Conservation (phyloP, 176 grass and related monocot genomes). For the Zea mays region Zm-B73-REFERENCE-NAM-5.0 NC_050096.1:82723501-82724000, state of each 20-base stretch:
- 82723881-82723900: constrained; percentile 75
- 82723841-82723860: not conserved
- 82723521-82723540: constrained; percentile 36
- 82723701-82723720: constrained; percentile 62
- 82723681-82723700: not conserved
- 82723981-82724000: constrained; percentile 98
- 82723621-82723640: no score
- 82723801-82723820: constrained; percentile 34
- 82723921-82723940: constrained; percentile 86
- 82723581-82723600: no score
- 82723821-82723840: not conserved
- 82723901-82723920: constrained; percentile 79
- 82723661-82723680: not conserved
- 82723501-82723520: not conserved
- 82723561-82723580: not conserved
- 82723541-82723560: constrained; percentile 28
- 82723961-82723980: constrained; percentile 81
- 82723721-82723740: constrained; percentile 90
- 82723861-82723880: not conserved
- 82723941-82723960: constrained; percentile 95
- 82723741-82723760: constrained; percentile 95
- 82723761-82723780: constrained; percentile 86
- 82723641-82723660: not conserved
- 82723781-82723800: constrained; percentile 59
- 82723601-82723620: not conserved